Base-by-base conservation (phyloP, 345 rosid species). In the Heritiera fomes region DNA sequence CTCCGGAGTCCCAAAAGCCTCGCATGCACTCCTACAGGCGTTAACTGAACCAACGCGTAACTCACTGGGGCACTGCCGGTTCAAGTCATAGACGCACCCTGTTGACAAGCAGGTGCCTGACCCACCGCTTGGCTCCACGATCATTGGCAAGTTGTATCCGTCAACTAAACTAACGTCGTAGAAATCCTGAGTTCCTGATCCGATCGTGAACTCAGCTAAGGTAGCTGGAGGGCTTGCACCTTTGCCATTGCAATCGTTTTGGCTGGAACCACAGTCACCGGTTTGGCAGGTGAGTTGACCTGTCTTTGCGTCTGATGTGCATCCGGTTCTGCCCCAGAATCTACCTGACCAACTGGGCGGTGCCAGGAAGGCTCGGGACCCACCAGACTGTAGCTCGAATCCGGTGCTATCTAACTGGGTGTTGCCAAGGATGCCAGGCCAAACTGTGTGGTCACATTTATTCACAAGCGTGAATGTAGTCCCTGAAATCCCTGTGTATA, bases 401-500 rank as follows among this genome's bases (percentile, higher is more conserved):
- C 94, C 91, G 68, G 91, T 89, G 32, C 84, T 71, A 2, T 88
- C 87, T 53, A 85, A 50, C 61, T 61, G 84, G 12, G 82, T 50
- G 78, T 87, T 90, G 41, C 93, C 93, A 10, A 92, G 88, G 47
- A 88, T 83, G 0, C 97, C 97, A 0, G 97, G 94, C 97, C 97
- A 92, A 38, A 92, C 86, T 13, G 89, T 82, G 83, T 86, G 84
- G 69, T 83, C 85, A 73, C 97, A 92, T 71, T 87, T 83, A 73
- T 92, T 92, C 10, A 86, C 73, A 1, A 90, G 34, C 4, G 87
- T 89, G 49, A 92, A 87, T 23, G 91, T 87, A 18, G 94, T 86
- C 66, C 91, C 90, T 41, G 80, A 76, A 20, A 76, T 81, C 15
- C 87, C 93, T 91, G 80, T 30, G 11, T 47, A 47, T 47, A 47